A percentile compares a stretch with the other conserved stretches of the same genome.
Conservation (phyloP, 2,329 filamentous ascomycete species). For the Pseudohalonectria lignicola region DNA sequence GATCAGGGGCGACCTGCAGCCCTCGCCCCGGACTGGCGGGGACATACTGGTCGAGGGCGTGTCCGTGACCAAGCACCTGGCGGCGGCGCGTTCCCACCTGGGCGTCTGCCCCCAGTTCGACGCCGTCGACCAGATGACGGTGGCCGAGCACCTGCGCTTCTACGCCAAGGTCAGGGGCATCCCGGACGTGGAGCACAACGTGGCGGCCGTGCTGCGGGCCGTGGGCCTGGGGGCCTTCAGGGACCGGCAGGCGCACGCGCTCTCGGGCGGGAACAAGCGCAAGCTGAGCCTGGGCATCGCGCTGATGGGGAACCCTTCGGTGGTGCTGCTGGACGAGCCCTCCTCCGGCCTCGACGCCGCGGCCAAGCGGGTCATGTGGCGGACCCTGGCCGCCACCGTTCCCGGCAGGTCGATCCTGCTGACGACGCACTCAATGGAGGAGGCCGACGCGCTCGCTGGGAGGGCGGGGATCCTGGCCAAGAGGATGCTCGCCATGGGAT, state of each 20-base stretch:
- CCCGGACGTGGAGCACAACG: slow-evolving; percentile 63
- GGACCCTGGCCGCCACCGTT: slow-evolving; percentile 62
- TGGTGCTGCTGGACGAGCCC: slow-evolving; percentile 82
- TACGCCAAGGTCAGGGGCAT: slow-evolving; percentile 81
- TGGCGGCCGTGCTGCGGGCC: slow-evolving; percentile 64
- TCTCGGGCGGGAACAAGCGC: slow-evolving; percentile 89
- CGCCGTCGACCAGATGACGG: slow-evolving; percentile 85
- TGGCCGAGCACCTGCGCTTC: slow-evolving; percentile 74
- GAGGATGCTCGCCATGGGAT: slow-evolving; percentile 77
- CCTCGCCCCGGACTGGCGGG: slow-evolving; percentile 44
- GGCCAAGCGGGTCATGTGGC: slow-evolving; percentile 89
- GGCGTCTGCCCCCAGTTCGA: slow-evolving; percentile 90
- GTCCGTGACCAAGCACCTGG: slow-evolving; percentile 62
- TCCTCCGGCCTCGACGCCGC: slow-evolving; percentile 83
- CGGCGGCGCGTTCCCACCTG: slow-evolving; percentile 62
- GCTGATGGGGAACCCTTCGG: slow-evolving; percentile 81
- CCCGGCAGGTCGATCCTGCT: slow-evolving; percentile 73
- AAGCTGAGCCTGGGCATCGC: slow-evolving; percentile 85
- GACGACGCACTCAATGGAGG: slow-evolving; percentile 92
- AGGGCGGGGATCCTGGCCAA: slow-evolving; percentile 78
- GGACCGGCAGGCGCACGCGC: slow-evolving; percentile 62
- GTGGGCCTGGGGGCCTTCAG: slow-evolving; percentile 66
- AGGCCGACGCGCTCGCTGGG: slow-evolving; percentile 78
- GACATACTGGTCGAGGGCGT: slow-evolving; percentile 72
- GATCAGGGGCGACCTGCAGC: slow-evolving; percentile 78